Conservation (phyloP, 495 filamentous ascomycete genomes). For the Podospora pseudoanserina region DNA sequence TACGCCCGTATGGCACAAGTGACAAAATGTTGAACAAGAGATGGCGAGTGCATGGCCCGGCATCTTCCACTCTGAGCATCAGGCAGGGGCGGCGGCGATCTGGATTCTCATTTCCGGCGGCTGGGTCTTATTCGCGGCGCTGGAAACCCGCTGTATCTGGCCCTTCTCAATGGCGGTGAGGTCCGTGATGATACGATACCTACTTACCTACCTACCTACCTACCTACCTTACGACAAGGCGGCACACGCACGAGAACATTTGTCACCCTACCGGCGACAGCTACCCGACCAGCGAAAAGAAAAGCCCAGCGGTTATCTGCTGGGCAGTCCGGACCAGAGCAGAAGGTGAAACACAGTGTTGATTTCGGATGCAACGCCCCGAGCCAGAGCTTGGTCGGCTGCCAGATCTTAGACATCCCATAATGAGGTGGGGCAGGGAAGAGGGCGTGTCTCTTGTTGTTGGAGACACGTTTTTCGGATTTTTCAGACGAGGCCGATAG, state of each 20-base stretch:
- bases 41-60: background rate
- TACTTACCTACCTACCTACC: too few relatives aligned
- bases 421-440: conserved; percentile 16
- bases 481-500: too few relatives aligned
- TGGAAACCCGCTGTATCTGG: too few relatives aligned
- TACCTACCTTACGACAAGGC: too few relatives aligned
- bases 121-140: background rate
- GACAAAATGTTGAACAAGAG: background rate
- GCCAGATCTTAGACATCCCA: conserved; percentile 35
- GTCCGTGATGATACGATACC: too few relatives aligned
- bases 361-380: conserved; percentile 5
- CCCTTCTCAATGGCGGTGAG: too few relatives aligned
- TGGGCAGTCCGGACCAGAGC: conserved; percentile 11
- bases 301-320: background rate
- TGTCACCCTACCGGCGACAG: too few relatives aligned
- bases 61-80: background rate
- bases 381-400: conserved; percentile 20
- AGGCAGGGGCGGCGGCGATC: background rate
- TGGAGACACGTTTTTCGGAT: background rate
- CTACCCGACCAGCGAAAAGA: background rate
- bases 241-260: too few relatives aligned
- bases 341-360: conserved; percentile 20
- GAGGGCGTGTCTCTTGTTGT: background rate
- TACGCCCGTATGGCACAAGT: conserved; percentile 31
- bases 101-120: background rate